Base-by-base conservation (phyloP, 371 early-diverging fungal species). In the Mucor saturninus region DNA sequence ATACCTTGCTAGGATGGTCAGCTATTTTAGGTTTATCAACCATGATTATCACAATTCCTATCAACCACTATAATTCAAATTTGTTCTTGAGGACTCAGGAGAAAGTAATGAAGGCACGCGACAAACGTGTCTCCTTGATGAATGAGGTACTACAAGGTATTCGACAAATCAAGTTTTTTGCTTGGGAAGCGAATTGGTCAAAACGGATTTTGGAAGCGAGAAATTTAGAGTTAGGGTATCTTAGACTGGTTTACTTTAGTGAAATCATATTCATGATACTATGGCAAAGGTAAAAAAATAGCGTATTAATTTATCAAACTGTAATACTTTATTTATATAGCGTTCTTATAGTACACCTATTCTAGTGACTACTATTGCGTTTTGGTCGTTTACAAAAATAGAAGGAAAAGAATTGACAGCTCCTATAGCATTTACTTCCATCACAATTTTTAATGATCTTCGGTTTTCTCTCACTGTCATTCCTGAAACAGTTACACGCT, bases 121-220 rank as follows among this genome's bases (percentile, higher is more conserved):
- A 83, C 54, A 71, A 71, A 30, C 76, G 83, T 30, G 80, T 80
- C 5, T 69, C 73, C 5, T 55, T 83, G 30, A 80, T 76, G 75
- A 76, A 74, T 30, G 83, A 82, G 60, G 69, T 77, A 28, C 63
- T 87, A 26, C 78, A 83, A 61, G 86, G 83, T 28, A 83, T 87
- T 46, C 80, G 86, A 37, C 81, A 84, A 61, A 87, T 87, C 69
- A 87, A 87, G 57, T 85, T 85, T 54, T 87, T 87, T 72, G 84
- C 87, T 31, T 87, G 87, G 85, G 76, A 76, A 58, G 15, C 38
- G 13, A 51, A 68, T 4, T 76, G 76, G 76, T 54, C 73, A 29
- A 69, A 74, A 15, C 77, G 79, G 38, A 59, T 84, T n/a, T 62
- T 75, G 56, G 68, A 72, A 54, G 70, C 80, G 9, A 71, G 87